Evolutionary conservation across 1,284 basidiomycete species (phyloP), one percentile per base, ranked within the genome.

Genomic region (Ustilago crameri): DNA sequence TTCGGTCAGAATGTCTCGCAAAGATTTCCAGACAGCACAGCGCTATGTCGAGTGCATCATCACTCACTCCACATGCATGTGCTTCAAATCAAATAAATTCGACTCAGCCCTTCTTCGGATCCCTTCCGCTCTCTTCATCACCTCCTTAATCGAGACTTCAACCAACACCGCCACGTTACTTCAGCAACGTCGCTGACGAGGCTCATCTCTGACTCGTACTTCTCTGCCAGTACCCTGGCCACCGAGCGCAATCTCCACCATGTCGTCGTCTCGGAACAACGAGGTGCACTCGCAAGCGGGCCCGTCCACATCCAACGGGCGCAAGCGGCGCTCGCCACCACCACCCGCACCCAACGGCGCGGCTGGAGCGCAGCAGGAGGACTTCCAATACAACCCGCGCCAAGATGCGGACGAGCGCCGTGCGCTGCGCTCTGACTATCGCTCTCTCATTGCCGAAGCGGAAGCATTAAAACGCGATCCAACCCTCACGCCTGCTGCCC

Each of bases 331-430:
- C n/a, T 20, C 38, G n/a, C n/a, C n/a, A n/a, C n/a, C n/a, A n/a
- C n/a, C n/a, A n/a, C n/a, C n/a, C n/a, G n/a, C n/a, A n/a, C n/a
- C n/a, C n/a, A n/a, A n/a, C n/a, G n/a, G n/a, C n/a, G 23, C 44
- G 10, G 17, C 18, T 3, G 22, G 30, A 1, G 12, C n/a, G 12
- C 32, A 55, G 20, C 14, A 22, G 9, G 20, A 50, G 12, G 18
- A 22, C n/a, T 76, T 72, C 51, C 24, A 30, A 45, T 79, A 79
- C 63, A 69, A 80, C 30, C 69, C 76, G 3, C 58, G 67, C 8
- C 77, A 70, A 40, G 60, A 68, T 30, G 42, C 42, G 3, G 3
- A 42, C 1, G 73, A 74, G 18, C 74, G 77, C 22, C 73, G 79
- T 17, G 55, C 68, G 24, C 55, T 81, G 1, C 64, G 77, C 1